Base-by-base conservation (phyloP, 2,329 filamentous ascomycete species). In the Pseudogymnoascus sp. region DNA sequence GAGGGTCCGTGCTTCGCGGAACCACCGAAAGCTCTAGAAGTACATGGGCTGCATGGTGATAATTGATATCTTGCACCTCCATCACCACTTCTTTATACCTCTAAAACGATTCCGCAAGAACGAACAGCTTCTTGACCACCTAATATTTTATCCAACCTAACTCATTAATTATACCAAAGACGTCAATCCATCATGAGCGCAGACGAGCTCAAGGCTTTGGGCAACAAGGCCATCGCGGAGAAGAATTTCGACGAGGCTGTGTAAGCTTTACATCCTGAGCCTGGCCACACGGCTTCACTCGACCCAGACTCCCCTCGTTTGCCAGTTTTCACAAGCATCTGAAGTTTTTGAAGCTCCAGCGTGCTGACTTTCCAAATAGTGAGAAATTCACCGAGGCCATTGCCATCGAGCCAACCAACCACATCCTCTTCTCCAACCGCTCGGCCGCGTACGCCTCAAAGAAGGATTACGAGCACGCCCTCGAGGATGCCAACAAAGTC, bases 351-450 rank as follows among this genome's bases (percentile, higher is more conserved):
- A 50, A 50, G 14, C 7, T 3, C 3, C 53, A 61, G 59, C 8
- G 3, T 63, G 63, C 63, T 67, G n/a, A 62, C 41, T 26, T 35
- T 2, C 12, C 8, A 41, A 33, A 31, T 70, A 97, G 93, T 76
- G 89, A 93, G 70, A 95, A 97, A 75, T 99, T 99, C 78, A 89
- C 92, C 64, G 84, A 96, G 78, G 95, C 95, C 61, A 97, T 99
- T 73, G 89, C 86, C 63, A 78, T 96, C 72, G 90, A 97, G 67
- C 89, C 93, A 60, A 79, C 82, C 66, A 99, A 99, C 78, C 95
- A 99, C 78, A 93, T 99, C 69, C 89, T 99, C 64, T 99, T 93
- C 84, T 98, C 93, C 73, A 99, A 99, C 80, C 88, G 95, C 70
- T 98, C 95, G 31, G 95, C 86, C 63, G 86, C 86, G 53, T 85